Evolutionary conservation across 768 basidiomycete species (phyloP).

Genomic region (Mycena pura): DNA sequence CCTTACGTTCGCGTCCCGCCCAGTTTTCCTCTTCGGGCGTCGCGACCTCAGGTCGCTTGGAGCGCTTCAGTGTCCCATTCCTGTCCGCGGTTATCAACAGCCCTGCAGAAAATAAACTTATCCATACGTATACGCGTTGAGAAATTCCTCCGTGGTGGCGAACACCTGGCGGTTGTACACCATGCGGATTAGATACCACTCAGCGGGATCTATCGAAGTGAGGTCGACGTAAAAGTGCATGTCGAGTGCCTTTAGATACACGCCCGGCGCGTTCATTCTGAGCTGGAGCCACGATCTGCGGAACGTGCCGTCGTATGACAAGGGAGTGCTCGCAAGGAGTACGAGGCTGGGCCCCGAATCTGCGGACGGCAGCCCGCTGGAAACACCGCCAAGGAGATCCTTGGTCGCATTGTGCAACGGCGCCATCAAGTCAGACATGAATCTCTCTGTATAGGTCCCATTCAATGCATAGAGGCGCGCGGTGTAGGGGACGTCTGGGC

Average conservation of each 20-base stretch:
- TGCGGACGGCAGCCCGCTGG: neutral
- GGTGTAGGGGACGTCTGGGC: slow-evolving; percentile 21
- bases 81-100: neutral
- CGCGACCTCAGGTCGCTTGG: slow-evolving; percentile 38
- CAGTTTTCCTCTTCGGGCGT: slow-evolving; percentile 46
- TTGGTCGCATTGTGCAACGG: slow-evolving; percentile 20
- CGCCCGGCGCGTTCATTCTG: slow-evolving; percentile 55
- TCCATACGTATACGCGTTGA: slow-evolving; percentile 52
- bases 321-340: slow-evolving; percentile 53
- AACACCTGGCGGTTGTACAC: slow-evolving; percentile 70
- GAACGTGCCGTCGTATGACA: slow-evolving; percentile 67
- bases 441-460: neutral
- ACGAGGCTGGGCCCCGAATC: slow-evolving; percentile 34
- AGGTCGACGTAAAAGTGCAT: slow-evolving; percentile 66
- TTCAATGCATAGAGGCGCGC: slow-evolving; percentile 15
- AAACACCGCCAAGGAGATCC: slow-evolving; percentile 21
- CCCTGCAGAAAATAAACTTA: neutral
- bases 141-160: slow-evolving; percentile 51
- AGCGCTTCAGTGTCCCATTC: slow-evolving; percentile 57
- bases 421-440: slow-evolving; percentile 1
- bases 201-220: slow-evolving; percentile 55
- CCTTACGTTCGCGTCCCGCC: slow-evolving; percentile 51
- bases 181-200: slow-evolving; percentile 60
- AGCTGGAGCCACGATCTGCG: slow-evolving; percentile 60
- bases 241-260: slow-evolving; percentile 59